phyloP scores from a whole-genome alignment of 2,329 filamentous ascomycete genomes.

The Saccharata proteae region DNA sequence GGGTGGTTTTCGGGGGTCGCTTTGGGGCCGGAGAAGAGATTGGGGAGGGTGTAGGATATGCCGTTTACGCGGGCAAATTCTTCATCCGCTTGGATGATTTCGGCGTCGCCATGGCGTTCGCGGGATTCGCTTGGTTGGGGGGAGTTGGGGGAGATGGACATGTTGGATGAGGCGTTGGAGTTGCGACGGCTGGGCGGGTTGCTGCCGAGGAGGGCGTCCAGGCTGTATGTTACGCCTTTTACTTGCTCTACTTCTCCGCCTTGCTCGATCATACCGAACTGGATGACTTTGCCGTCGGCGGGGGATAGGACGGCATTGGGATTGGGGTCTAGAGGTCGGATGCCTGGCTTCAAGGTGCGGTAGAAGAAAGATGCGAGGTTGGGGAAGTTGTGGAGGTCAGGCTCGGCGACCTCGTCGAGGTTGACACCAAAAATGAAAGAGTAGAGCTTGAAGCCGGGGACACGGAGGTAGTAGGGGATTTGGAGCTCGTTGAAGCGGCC shows the following conservation, averaged over 20 bases:
- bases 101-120: conserved; percentile 34
- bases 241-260: conserved; percentile 97
- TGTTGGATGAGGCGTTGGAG: conserved; percentile 35
- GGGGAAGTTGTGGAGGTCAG: conserved; percentile 77
- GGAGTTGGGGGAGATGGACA: conserved; percentile 24
- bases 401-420: conserved; percentile 74
- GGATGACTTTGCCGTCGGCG: conserved; percentile 79
- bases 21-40: conserved; percentile 63
- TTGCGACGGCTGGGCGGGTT: conserved; percentile 19
- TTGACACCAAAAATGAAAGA: conserved; percentile 85
- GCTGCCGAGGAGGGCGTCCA: conserved; percentile 76
- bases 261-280: conserved; percentile 83
- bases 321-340: conserved; percentile 71
- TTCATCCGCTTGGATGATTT: conserved; percentile 66
- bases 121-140: conserved; percentile 20
- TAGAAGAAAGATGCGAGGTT: conserved; percentile 98
- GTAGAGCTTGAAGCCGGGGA: conserved; percentile 86
- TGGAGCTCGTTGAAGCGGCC: conserved; percentile 82
- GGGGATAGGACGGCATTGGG: conserved; percentile 73
- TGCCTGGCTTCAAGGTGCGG: conserved; percentile 79
- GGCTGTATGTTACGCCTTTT: conserved; percentile 94
- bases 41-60: conserved; percentile 86
- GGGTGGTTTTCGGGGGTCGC: conserved; percentile 39
- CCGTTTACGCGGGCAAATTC: conserved; percentile 92
- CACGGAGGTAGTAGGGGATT: conserved; percentile 75